A percentile compares a stretch with the other conserved stretches of the same genome.
Evolutionary conservation across 768 basidiomycete genomes (phyloP).

Genomic region (Suillus americanus): DNA sequence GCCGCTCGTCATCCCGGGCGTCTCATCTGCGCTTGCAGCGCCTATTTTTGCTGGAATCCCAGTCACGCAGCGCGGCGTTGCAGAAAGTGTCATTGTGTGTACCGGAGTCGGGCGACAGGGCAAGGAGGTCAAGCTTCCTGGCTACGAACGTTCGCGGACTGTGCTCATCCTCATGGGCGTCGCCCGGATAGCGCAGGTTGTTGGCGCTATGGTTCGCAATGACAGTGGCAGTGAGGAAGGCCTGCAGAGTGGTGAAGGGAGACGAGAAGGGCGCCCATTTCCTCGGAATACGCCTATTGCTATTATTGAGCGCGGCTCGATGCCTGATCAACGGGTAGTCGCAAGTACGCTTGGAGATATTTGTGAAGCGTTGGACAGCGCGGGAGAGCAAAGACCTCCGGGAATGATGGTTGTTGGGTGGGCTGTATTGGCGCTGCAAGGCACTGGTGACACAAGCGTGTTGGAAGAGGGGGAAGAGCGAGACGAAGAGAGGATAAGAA

Average conservation of each 20-base stretch:
- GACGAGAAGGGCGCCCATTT: conserved; percentile 59
- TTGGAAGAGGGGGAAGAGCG: conserved; percentile 56
- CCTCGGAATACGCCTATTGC: conserved; percentile 83
- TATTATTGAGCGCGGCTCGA: conserved; percentile 92
- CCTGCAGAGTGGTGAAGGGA: conserved; percentile 35
- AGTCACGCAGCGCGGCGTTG: conserved; percentile 92
- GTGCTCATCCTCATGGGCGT: conserved; percentile 94
- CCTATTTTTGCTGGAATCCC: conserved; percentile 91
- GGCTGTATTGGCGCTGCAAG: conserved; percentile 79
- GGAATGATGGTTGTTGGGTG: conserved; percentile 97
- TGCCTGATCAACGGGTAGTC: conserved; percentile 88
- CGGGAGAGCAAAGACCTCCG: conserved; percentile 88
- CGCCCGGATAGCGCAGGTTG: conserved; percentile 73
- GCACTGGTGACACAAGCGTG: conserved; percentile 65
- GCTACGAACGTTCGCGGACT: conserved; percentile 80
- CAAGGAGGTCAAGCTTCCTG: conserved; percentile 79
- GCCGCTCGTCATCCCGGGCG: conserved; percentile 83
- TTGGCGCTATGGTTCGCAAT: conserved; percentile 51
- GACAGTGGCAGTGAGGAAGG: conserved; percentile 12
- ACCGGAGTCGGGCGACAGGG: conserved; percentile 92
- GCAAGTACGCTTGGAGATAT: conserved; percentile 76
- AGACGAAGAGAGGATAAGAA: conserved; percentile 45
- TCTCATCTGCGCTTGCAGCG: conserved; percentile 86
- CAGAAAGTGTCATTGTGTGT: conserved; percentile 86
- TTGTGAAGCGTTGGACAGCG: conserved; percentile 63